Evolutionary conservation across 345 rosid genomes (phyloP).

Genomic region (Hypericum perforatum): DNA sequence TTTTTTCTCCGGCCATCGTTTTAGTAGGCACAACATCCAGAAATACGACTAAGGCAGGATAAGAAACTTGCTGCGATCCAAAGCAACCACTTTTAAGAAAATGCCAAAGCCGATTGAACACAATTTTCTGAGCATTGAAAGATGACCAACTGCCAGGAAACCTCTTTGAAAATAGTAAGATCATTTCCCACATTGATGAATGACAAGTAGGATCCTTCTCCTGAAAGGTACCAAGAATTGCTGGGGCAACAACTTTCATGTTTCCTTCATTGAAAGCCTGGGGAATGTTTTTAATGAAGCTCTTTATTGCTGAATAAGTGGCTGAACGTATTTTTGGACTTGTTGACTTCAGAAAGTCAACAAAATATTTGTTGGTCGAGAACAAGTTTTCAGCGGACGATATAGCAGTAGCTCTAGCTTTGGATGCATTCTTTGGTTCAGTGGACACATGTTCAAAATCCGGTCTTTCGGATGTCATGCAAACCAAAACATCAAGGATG

Average conservation of each 20-base stretch:
- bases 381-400: slow-evolving; percentile 73
- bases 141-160: slow-evolving; percentile 73
- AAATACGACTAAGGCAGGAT: slow-evolving; percentile 76
- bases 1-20: slow-evolving; percentile 47
- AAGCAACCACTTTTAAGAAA: slow-evolving; percentile 81
- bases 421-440: slow-evolving; percentile 58
- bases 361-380: slow-evolving; percentile 57
- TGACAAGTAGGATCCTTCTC: slow-evolving; percentile 85
- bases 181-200: slow-evolving; percentile 84
- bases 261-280: slow-evolving; percentile 54
- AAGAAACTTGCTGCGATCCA: slow-evolving; percentile 81
- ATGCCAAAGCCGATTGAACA: slow-evolving; percentile 56
- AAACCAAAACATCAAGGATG: slow-evolving; percentile 64
- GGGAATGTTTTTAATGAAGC: slow-evolving; percentile 63
- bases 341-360: slow-evolving; percentile 62
- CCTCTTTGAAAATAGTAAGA: slow-evolving; percentile 60
- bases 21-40: slow-evolving; percentile 56
- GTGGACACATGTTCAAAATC: slow-evolving; percentile 44
- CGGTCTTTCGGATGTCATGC: slow-evolving; percentile 37
- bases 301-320: slow-evolving; percentile 55
- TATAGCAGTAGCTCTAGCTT: slow-evolving; percentile 63
- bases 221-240: slow-evolving; percentile 73
- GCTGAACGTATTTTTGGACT: slow-evolving; percentile 73
- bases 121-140: slow-evolving; percentile 56
- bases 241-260: slow-evolving; percentile 50